Evolutionary conservation across 192 early-diverging fungal species (phyloP).

Genomic region (Mortierella hygrophila): DNA sequence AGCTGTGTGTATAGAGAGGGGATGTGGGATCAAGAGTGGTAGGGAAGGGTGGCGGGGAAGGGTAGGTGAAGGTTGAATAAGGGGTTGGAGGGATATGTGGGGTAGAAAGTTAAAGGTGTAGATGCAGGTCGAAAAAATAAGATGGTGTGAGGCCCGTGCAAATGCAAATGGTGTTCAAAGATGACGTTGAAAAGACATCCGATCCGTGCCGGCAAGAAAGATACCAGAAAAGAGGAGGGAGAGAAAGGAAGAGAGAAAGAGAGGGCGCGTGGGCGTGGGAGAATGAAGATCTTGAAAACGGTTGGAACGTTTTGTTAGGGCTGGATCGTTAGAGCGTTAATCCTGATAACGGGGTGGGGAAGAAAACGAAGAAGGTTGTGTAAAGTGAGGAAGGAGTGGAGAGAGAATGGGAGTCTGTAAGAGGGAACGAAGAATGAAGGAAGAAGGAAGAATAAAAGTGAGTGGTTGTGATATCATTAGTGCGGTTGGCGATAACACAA

Average conservation of each 20-base stretch:
- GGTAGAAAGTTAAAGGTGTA: too few species aligned
- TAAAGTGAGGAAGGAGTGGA: background rate
- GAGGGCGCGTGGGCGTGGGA: background rate
- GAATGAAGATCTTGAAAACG: background rate
- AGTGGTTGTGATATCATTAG: background rate
- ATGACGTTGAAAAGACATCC: background rate
- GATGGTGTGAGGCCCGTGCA: background rate
- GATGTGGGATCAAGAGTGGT: background rate
- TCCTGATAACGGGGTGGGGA: too few species aligned
- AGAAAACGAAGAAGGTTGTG: too few species aligned
- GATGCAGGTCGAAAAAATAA: too few species aligned
- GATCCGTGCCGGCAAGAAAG: background rate
- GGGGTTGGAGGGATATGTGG: too few species aligned
- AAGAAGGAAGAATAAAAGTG: background rate
- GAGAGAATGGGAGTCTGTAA: background rate
- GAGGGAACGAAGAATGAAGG: background rate
- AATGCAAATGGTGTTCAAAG: background rate
- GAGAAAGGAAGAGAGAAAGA: background rate
- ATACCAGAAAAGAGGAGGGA: background rate
- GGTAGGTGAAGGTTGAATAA: background rate
- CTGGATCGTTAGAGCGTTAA: background rate
- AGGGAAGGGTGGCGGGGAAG: background rate
- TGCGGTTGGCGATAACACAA: background rate
- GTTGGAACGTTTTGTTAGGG: background rate
- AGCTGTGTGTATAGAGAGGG: background rate